phyloP scores from a whole-genome alignment of 208 protist species.

The Acanthamoeba healyi region DNA sequence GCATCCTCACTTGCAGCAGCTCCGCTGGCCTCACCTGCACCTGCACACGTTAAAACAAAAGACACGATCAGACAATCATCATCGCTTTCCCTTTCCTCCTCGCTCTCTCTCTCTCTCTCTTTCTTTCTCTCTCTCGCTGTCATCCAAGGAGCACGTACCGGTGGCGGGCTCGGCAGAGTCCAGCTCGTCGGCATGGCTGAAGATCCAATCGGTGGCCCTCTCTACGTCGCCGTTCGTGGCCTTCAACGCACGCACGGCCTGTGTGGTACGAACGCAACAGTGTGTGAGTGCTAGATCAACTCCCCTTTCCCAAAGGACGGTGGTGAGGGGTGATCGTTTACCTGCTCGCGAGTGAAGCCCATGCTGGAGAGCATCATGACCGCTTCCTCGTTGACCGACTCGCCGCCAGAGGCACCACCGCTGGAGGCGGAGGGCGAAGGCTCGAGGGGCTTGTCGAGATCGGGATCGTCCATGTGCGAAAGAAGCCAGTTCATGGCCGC shows the following conservation, averaged over 20 bases:
- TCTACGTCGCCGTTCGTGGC: conserved; percentile 92
- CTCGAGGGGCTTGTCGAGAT: conserved; percentile 81
- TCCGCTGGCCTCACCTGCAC: too few relatives aligned
- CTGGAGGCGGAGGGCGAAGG: neutral
- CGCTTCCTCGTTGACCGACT: conserved; percentile 64
- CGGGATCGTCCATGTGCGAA: conserved; percentile 88
- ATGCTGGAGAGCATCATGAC: conserved; percentile 83
- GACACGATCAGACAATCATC: too few relatives aligned
- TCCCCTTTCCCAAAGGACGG: too few relatives aligned
- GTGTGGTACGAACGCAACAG: neutral
- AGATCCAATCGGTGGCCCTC: conserved; percentile 97
- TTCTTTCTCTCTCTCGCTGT: neutral
- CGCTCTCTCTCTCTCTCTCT: too few relatives aligned
- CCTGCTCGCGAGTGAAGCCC: conserved; percentile 86
- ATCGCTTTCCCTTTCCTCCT: too few relatives aligned
- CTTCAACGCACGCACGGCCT: neutral
- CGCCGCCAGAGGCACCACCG: neutral
- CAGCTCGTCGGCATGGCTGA: conserved; percentile 93
- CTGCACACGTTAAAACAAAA: too few relatives aligned
- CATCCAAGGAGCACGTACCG: neutral
- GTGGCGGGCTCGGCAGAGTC: conserved; percentile 1
- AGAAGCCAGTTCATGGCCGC: conserved; percentile 90
- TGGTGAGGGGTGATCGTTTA: conserved; percentile 90
- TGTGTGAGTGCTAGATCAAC: conserved; percentile 44
- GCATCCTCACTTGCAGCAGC: neutral